These are phyloP conservation scores for Toxoplasma gondii DNA, from an alignment of 169 alveolate species.

Conservation along the genomic window DNA sequence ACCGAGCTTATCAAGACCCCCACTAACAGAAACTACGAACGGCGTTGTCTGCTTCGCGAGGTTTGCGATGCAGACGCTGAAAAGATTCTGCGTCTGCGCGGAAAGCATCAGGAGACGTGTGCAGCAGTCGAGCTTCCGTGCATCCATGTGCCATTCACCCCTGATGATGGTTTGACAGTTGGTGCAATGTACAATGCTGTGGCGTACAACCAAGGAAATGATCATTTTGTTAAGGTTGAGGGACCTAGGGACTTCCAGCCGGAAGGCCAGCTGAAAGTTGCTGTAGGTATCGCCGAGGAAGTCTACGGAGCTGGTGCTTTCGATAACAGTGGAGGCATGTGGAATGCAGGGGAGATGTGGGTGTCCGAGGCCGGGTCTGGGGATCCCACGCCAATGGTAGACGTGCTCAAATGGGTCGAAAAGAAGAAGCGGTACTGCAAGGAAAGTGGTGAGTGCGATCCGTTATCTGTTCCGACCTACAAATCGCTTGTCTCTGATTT, in stretches of 20 bases:
- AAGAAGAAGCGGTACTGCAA: not conserved
- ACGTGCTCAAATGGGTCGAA: not conserved
- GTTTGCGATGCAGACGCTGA: not conserved
- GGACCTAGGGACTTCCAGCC: not conserved
- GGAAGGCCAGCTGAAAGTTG: not conserved
- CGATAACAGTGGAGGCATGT: not conserved
- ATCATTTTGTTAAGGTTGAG: not conserved
- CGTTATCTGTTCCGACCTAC: not conserved
- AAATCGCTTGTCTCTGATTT: not conserved
- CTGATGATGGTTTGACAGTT: not conserved
- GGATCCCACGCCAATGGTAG: not conserved
- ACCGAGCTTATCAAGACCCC: not conserved
- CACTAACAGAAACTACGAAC: not conserved
- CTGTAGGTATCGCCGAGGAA: not conserved
- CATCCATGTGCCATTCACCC: not conserved
- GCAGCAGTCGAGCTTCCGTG: not conserved
- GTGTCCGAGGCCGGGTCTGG: not conserved
- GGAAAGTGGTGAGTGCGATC: not conserved
- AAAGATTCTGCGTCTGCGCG: not conserved
- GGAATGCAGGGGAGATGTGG: not conserved
- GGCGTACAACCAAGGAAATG: not conserved
- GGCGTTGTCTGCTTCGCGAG: slow-evolving; percentile 5
- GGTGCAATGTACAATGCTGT: not conserved
- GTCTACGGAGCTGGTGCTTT: not conserved
- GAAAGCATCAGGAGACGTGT: not conserved